These are phyloP conservation scores for Mycena venus DNA, from an alignment of 768 basidiomycete species.

Conservation along the genomic window DNA sequence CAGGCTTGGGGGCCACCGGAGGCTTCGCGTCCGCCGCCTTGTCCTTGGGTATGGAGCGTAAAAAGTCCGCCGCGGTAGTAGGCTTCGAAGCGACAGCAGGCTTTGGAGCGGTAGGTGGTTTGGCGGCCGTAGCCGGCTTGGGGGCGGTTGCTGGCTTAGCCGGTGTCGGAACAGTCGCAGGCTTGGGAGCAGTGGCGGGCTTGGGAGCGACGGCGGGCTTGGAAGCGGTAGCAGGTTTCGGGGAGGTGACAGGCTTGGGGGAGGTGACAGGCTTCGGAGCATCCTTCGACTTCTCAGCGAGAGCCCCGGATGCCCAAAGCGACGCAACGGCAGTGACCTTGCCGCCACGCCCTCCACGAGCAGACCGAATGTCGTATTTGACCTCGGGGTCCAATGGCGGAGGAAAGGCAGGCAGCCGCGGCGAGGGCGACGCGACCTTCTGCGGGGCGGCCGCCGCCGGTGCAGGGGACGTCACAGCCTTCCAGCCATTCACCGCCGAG, in stretches of 20 bases:
- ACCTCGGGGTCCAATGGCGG: constrained; percentile 62
- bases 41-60: background rate
- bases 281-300: constrained; percentile 27
- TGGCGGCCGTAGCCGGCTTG: background rate
- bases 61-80: background rate
- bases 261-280: background rate
- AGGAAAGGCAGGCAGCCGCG: constrained; percentile 49
- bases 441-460: constrained; percentile 21
- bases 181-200: constrained; percentile 12
- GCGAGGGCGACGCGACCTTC: constrained; percentile 37
- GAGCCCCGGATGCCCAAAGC: constrained; percentile 75
- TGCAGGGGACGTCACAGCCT: constrained; percentile 30
- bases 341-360: constrained; percentile 83
- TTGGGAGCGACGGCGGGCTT: background rate
- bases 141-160: background rate
- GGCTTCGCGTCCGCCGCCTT: background rate
- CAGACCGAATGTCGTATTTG: constrained; percentile 82
- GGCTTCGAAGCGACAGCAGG: background rate
- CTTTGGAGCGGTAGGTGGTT: background rate
- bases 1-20: background rate
- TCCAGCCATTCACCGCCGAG: constrained; percentile 37
- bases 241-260: constrained; percentile 10
- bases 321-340: constrained; percentile 80
- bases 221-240: background rate
- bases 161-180: background rate